Conservation (phyloP, 2,329 filamentous ascomycete genomes). For the Aspergillus floridensis region DNA sequence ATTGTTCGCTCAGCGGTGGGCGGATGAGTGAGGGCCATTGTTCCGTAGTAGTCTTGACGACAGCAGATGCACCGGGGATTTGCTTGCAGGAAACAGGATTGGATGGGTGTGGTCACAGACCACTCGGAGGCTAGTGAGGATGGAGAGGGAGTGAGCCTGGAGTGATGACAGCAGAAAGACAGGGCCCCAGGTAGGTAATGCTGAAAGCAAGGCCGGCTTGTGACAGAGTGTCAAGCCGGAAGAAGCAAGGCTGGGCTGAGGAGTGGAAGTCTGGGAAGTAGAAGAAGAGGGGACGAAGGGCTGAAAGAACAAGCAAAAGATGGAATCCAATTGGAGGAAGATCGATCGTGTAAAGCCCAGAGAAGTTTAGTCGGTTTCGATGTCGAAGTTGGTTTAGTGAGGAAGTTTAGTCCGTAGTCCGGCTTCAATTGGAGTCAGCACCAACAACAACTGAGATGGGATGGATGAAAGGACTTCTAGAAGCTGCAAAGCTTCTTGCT, state of each 20-base stretch:
- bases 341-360: constrained; percentile 5
- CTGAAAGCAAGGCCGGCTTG: not conserved
- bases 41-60: constrained; percentile 14
- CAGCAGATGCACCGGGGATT: constrained; percentile 16
- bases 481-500: not conserved
- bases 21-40: constrained; percentile 34
- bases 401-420: constrained; percentile 1
- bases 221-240: not conserved
- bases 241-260: not conserved
- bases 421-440: not conserved
- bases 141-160: not conserved
- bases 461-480: not conserved
- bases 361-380: constrained; percentile 2
- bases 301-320: constrained; percentile 13
- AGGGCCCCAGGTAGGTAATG: not conserved
- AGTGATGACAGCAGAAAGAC: not conserved
- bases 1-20: constrained; percentile 38
- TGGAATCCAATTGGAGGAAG: constrained; percentile 16
- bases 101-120: constrained; percentile 1
- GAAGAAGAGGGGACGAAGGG: constrained; percentile 10
- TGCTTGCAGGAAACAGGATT: constrained; percentile 2
- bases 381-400: constrained; percentile 6
- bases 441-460: not conserved
- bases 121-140: not conserved
- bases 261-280: not conserved